Percentiles rank a stretch among this genome's conserved stretches.
Conservation (phyloP, 2,329 filamentous ascomycete genomes). For the Venturia aucupariae region DNA sequence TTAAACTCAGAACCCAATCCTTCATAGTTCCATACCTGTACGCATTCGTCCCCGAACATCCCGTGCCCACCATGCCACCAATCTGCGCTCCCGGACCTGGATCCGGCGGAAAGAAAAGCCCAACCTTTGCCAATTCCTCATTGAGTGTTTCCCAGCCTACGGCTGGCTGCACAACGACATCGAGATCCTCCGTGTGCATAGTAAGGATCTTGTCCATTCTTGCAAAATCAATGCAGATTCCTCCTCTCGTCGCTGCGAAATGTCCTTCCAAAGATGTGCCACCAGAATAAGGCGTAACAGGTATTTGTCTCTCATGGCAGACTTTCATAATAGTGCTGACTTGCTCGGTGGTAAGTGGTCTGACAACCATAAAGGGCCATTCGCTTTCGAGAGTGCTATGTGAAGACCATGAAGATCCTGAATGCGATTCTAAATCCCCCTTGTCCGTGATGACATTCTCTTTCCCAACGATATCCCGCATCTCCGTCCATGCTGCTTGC, state of each 20-base stretch:
- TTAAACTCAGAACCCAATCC: constrained; percentile 82
- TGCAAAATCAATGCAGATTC: constrained; percentile 77
- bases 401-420: constrained; percentile 57
- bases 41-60: constrained; percentile 74
- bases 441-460: constrained; percentile 53
- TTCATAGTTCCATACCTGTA: constrained; percentile 93
- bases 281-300: constrained; percentile 78
- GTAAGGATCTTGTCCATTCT: constrained; percentile 74
- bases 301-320: constrained; percentile 71
- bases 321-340: constrained; percentile 83
- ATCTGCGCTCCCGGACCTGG: constrained; percentile 89
- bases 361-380: constrained; percentile 56
- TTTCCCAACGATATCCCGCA: constrained; percentile 51
- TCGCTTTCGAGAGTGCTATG: constrained; percentile 34
- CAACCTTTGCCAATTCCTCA: constrained; percentile 59
- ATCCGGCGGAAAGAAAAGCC: constrained; percentile 86
- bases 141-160: constrained; percentile 84
- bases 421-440: constrained; percentile 46
- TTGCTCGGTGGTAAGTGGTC: constrained; percentile 68
- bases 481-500: constrained; percentile 56
- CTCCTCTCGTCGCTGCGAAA: constrained; percentile 71
- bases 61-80: constrained; percentile 76
- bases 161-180: constrained; percentile 53
- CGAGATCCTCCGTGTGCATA: constrained; percentile 60
- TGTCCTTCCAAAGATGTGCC: constrained; percentile 87